Percentiles rank a stretch among this genome's conserved stretches.
Conservation (phyloP, 805 yeast species). For the Yarrowia yakushimensis region DNA sequence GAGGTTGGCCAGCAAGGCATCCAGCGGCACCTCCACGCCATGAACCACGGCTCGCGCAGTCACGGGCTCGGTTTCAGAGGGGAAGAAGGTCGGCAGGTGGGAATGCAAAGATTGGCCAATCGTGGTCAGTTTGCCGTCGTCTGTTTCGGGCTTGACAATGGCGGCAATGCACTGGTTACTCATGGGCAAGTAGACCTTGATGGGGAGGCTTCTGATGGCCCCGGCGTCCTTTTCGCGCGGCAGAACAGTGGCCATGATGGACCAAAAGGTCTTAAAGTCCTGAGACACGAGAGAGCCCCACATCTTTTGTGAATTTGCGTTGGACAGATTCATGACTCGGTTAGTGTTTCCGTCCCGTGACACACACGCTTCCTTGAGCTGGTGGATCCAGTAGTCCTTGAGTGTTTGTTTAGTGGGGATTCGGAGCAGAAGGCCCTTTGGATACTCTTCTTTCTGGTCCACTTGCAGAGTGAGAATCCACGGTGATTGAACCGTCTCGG, state of each 20-base stretch:
- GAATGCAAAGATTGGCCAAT: constrained; percentile 44
- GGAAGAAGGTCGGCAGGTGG: constrained; percentile 48
- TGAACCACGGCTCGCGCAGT: constrained; percentile 49
- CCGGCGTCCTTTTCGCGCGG: constrained; percentile 28
- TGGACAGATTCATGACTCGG: constrained; percentile 72
- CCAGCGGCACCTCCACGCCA: constrained; percentile 51
- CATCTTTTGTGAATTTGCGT: constrained; percentile 52
- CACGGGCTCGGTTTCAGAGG: constrained; percentile 39
- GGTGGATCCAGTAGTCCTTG: constrained; percentile 64
- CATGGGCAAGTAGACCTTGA: constrained; percentile 38
- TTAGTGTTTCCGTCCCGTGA: constrained; percentile 75
- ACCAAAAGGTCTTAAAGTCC: constrained; percentile 34
- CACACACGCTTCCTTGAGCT: constrained; percentile 76
- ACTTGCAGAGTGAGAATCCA: constrained; percentile 47
- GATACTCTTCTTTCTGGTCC: constrained; percentile 45
- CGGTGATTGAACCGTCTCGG: constrained; percentile 27
- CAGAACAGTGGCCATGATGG: constrained; percentile 31
- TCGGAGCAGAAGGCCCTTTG: constrained; percentile 46
- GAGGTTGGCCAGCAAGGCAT: constrained; percentile 46
- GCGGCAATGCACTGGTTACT: constrained; percentile 41
- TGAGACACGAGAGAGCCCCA: constrained; percentile 49
- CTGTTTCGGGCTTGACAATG: constrained; percentile 30
- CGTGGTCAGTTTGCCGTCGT: constrained; percentile 33
- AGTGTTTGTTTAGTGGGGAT: constrained; percentile 37
- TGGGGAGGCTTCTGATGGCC: constrained; percentile 33